phyloP scores from a whole-genome alignment of 192 early-diverging fungal genomes.

The Fimicolochytrium jonesii region DNA sequence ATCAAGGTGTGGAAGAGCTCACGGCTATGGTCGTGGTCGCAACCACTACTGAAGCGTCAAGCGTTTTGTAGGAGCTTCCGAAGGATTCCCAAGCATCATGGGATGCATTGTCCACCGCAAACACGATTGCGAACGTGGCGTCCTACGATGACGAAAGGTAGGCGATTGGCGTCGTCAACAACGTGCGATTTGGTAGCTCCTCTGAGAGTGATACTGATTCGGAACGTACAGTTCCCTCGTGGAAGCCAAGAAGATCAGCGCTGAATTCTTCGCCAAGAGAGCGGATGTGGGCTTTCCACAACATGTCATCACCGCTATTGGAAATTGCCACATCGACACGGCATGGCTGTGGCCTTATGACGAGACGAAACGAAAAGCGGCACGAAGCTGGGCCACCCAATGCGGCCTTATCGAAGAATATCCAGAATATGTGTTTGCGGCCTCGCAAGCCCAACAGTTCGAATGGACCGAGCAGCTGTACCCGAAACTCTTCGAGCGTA shows the following conservation, averaged over 20 bases:
- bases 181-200: background rate
- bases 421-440: conserved; percentile 87
- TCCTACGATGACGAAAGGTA: conserved; percentile 46
- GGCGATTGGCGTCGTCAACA: conserved; percentile 1
- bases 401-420: conserved; percentile 72
- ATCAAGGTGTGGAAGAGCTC: conserved; percentile 40
- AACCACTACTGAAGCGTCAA: background rate
- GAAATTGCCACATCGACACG: conserved; percentile 79
- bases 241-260: conserved; percentile 44
- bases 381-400: conserved; percentile 40
- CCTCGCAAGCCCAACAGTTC: conserved; percentile 96
- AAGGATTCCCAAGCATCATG: conserved; percentile 61
- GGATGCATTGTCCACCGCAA: conserved; percentile 79
- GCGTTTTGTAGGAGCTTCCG: conserved; percentile 50
- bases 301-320: conserved; percentile 81
- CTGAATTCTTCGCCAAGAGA: conserved; percentile 63
- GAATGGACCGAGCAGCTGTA: conserved; percentile 86
- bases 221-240: conserved; percentile 35
- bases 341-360: conserved; percentile 97
- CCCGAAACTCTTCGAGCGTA: conserved; percentile 72
- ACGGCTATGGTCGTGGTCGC: background rate
- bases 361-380: conserved; percentile 90
- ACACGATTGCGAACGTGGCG: conserved; percentile 75
- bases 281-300: conserved; percentile 42
- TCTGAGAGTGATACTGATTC: background rate